Evolutionary conservation across 2,329 filamentous ascomycete species (phyloP).

Genomic region (Neurospora sp.): DNA sequence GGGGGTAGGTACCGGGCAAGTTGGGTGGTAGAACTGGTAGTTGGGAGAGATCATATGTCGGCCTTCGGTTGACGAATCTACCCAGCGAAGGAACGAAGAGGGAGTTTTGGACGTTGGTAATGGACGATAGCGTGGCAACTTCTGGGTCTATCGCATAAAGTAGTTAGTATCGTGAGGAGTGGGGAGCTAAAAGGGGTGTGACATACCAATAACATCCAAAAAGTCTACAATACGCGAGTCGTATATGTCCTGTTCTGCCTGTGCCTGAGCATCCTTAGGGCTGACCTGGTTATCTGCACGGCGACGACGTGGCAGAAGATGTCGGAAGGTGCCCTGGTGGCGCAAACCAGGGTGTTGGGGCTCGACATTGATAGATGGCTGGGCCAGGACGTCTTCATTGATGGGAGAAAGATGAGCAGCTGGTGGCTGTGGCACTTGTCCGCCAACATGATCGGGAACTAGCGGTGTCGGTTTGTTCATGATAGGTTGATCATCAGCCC

Average conservation of each 20-base stretch:
- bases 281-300: neutral
- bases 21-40: conserved; percentile 18
- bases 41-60: conserved; percentile 64
- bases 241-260: conserved; percentile 15
- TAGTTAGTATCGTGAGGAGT: neutral
- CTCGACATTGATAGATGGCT: neutral
- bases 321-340: neutral
- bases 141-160: conserved; percentile 55
- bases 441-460: neutral
- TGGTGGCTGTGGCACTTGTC: neutral
- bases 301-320: neutral
- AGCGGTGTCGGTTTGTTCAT: neutral
- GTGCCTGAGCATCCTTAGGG: neutral
- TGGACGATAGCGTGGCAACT: conserved; percentile 69
- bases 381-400: neutral
- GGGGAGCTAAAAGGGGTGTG: neutral
- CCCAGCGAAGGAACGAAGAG: conserved; percentile 80
- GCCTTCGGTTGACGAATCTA: conserved; percentile 61
- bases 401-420: neutral
- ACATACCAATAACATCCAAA: conserved; percentile 21
- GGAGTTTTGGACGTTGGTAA: conserved; percentile 86
- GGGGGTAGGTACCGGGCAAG: conserved; percentile 14
- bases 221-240: conserved; percentile 22
- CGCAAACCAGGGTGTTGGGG: neutral
- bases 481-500: neutral